Conservation (phyloP, 2,329 filamentous ascomycete genomes). For the Curvularia sp. region DNA sequence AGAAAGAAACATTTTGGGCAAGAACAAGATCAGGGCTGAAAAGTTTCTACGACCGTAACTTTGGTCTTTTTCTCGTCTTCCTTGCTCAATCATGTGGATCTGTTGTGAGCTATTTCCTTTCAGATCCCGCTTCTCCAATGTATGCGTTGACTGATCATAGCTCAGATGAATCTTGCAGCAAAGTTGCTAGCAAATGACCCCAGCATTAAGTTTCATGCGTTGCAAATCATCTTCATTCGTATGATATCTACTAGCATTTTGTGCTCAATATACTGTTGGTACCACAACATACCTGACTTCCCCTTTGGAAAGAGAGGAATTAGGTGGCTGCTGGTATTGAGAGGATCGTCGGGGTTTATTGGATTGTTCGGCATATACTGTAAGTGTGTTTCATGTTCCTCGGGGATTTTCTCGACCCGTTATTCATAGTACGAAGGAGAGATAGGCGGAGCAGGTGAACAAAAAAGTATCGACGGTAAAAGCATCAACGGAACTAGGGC, state of each 20-base stretch:
- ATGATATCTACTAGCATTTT: slow-evolving; percentile 74
- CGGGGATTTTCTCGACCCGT: no score
- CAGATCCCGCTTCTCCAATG: neutral
- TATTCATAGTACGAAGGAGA: neutral
- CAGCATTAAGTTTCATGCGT: slow-evolving; percentile 36
- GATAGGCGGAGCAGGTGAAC: neutral
- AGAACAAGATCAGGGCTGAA: slow-evolving; percentile 13
- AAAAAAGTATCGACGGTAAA: neutral
- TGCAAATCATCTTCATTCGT: slow-evolving; percentile 74
- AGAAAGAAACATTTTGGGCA: slow-evolving; percentile 6
- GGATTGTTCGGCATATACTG: slow-evolving; percentile 42
- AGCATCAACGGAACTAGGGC: neutral
- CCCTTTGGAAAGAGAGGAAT: slow-evolving; percentile 32
- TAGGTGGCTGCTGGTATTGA: slow-evolving; percentile 26
- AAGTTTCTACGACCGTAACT: slow-evolving; percentile 32
- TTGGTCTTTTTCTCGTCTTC: slow-evolving; percentile 35
- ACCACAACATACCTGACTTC: slow-evolving; percentile 53
- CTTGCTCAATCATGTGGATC: slow-evolving; percentile 50
- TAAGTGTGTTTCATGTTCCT: slow-evolving; percentile 13
- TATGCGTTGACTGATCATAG: neutral
- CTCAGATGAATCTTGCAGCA: slow-evolving; percentile 35
- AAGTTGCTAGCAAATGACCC: slow-evolving; percentile 37
- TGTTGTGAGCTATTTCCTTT: slow-evolving; percentile 17
- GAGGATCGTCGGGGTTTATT: slow-evolving; percentile 36
- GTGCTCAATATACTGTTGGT: slow-evolving; percentile 75